These are phyloP conservation scores for Lycium ferocissimum DNA, from an alignment of 257 asterid species.

Conservation along the genomic window DNA sequence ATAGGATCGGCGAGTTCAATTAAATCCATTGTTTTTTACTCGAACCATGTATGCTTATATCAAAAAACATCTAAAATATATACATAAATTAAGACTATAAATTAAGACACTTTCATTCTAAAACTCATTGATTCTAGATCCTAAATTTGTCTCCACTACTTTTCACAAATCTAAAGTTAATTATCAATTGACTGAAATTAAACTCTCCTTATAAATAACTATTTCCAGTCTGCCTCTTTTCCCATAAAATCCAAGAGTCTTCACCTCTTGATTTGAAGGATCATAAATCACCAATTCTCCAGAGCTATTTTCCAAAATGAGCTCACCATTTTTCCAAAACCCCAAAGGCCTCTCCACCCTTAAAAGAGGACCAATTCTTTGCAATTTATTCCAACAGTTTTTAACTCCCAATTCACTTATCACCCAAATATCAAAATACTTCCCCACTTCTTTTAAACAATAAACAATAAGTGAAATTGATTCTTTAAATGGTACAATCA, in stretches of 20 bases:
- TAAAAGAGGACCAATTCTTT: slow-evolving; percentile 53
- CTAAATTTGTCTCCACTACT: neutral
- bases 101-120: neutral
- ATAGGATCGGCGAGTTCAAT: no score
- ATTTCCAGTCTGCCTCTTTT: slow-evolving; percentile 64
- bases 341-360: slow-evolving; percentile 64
- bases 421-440: slow-evolving; percentile 56
- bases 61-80: neutral
- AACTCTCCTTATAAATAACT: slow-evolving; percentile 47
- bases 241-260: slow-evolving; percentile 54
- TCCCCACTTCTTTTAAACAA: slow-evolving; percentile 41
- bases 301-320: slow-evolving; percentile 47
- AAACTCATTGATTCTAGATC: neutral
- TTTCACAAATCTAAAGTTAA: neutral
- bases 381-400: slow-evolving; percentile 44
- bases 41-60: neutral
- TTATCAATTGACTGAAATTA: slow-evolving; percentile 39
- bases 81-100: neutral
- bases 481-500: slow-evolving; percentile 47
- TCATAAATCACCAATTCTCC: slow-evolving; percentile 54
- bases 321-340: slow-evolving; percentile 47
- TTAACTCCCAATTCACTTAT: slow-evolving; percentile 41
- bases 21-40: neutral
- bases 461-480: slow-evolving; percentile 59
- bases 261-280: slow-evolving; percentile 24